Base-by-base conservation (phyloP, 2,329 filamentous ascomycete species). In the Sarocladium brachiariae region DNA sequence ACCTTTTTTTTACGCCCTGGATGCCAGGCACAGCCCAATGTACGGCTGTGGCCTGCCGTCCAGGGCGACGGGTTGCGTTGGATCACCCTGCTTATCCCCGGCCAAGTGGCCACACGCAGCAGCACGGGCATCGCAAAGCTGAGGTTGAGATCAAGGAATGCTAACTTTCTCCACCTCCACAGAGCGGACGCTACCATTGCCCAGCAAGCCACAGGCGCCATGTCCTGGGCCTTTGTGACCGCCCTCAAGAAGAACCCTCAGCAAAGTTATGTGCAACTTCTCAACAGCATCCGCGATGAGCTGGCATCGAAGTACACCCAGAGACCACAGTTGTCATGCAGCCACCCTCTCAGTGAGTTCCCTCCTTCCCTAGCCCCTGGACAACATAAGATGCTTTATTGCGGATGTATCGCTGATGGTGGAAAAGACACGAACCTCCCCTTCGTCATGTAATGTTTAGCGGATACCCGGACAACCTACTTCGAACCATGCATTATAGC, bases 141-240 rank as follows among this genome's bases (percentile, higher is more conserved):
- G 23, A 21, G 10, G 18, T 19, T 24, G 7, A 6, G 16, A 41
- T n/a, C 16, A 16, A 16, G n/a, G 21, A 37, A 37, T 35, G 46
- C 46, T 49, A 49, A 49, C 19, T n/a, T n/a, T n/a, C n/a, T n/a
- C n/a, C 10, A 7, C n/a, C 9, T 50, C 43, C 46, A 53, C 60
- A 96, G 90, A 57, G 87, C 89, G 68, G 93, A 99, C 66, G 91
- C 92, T n/a, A 87, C 83, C 18, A 96, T 97, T 60, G 83, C 79
- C 31, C 86, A 90, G 49, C 81, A 96, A 70, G 92, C 93, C 24
- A 97, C 93, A 0, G 93, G 93, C 49, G 93, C 93, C 63, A 97
- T 99, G 93, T 96, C 90, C 1, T 97, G 88, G 84, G 93, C 93
- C 9, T 99, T 99, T 66, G 91, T 99, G 65, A 86, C 77, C 4